These are phyloP conservation scores for Macrolepiota dolichaula DNA, from an alignment of 768 basidiomycete species.

Conservation along the genomic window DNA sequence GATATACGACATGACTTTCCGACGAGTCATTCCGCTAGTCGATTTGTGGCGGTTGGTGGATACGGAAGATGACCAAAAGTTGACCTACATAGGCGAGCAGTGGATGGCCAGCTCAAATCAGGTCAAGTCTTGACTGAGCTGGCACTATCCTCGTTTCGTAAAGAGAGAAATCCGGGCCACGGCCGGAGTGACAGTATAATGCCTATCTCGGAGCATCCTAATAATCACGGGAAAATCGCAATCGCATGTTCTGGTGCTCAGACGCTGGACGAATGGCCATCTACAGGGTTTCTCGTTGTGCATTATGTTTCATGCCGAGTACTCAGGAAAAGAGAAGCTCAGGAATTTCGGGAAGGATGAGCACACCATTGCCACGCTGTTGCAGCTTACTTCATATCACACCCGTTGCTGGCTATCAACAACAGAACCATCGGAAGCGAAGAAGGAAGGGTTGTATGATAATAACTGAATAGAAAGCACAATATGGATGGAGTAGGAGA, in stretches of 20 bases:
- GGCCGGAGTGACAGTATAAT: not conserved
- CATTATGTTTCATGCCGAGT: not conserved
- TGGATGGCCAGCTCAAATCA: not conserved
- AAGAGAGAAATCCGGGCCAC: not conserved
- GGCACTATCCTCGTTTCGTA: not conserved
- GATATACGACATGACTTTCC: too few relatives aligned
- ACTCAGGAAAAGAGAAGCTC: constrained; percentile 1
- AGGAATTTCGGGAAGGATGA: not conserved
- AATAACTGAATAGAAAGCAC: not conserved
- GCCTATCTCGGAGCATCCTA: not conserved
- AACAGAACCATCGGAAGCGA: not conserved
- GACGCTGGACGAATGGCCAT: not conserved
- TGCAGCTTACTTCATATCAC: not conserved
- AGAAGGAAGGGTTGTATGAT: not conserved
- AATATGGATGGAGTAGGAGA: not conserved
- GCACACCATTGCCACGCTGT: constrained; percentile 2
- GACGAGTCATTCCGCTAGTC: not conserved
- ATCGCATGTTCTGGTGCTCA: not conserved
- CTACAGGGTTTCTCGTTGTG: not conserved
- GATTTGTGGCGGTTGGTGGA: not conserved
- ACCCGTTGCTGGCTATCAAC: not conserved
- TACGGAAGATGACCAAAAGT: not conserved
- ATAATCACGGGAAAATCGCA: not conserved
- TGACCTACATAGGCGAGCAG: not conserved
- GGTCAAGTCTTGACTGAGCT: not conserved